Percentiles rank a stretch among this genome's conserved stretches.
phyloP scores from a whole-genome alignment of 1,284 basidiomycete genomes.

The Anthracocystis setariae region DNA sequence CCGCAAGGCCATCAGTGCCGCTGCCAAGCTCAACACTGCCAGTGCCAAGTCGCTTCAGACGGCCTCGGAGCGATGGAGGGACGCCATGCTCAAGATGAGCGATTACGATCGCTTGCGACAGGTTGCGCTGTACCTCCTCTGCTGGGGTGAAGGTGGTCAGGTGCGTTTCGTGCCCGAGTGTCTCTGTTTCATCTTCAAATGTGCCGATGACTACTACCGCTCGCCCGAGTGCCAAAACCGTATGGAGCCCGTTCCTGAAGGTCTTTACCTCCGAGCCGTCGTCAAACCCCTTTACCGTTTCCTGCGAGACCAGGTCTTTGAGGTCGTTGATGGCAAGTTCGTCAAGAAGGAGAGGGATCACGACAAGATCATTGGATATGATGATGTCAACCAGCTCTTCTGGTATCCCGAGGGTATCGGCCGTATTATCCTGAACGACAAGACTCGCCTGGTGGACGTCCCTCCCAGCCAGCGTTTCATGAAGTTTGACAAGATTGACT shows the following conservation, averaged over 20 bases:
- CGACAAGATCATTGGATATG: slow-evolving; percentile 94
- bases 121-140: slow-evolving; percentile 92
- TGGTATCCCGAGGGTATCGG: slow-evolving; percentile 99
- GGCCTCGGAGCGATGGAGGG: slow-evolving; percentile 90
- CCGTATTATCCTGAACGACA: slow-evolving; percentile 86
- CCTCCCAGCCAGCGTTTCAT: slow-evolving; percentile 67
- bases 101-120: slow-evolving; percentile 97
- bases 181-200: slow-evolving; percentile 99
- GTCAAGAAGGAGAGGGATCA: slow-evolving; percentile 90
- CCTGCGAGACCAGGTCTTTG: slow-evolving; percentile 96
- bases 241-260: slow-evolving; percentile 92
- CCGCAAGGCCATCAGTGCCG: slow-evolving; percentile 52
- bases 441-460: slow-evolving; percentile 73
- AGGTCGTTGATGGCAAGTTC: slow-evolving; percentile 94
- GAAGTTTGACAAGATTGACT: slow-evolving; percentile 69
- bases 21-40: slow-evolving; percentile 72
- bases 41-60: slow-evolving; percentile 83
- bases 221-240: slow-evolving; percentile 97
- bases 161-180: slow-evolving; percentile 98
- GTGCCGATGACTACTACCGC: slow-evolving; percentile 99
- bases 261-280: slow-evolving; percentile 88
- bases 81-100: slow-evolving; percentile 98
- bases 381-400: slow-evolving; percentile 98
- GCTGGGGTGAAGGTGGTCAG: slow-evolving; percentile 98
- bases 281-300: slow-evolving; percentile 97